A percentile compares a stretch with the other conserved stretches of the same genome.
These are phyloP conservation scores for Tephrocybe sp. DNA, from an alignment of 768 basidiomycete species.

Conservation along the genomic window DNA sequence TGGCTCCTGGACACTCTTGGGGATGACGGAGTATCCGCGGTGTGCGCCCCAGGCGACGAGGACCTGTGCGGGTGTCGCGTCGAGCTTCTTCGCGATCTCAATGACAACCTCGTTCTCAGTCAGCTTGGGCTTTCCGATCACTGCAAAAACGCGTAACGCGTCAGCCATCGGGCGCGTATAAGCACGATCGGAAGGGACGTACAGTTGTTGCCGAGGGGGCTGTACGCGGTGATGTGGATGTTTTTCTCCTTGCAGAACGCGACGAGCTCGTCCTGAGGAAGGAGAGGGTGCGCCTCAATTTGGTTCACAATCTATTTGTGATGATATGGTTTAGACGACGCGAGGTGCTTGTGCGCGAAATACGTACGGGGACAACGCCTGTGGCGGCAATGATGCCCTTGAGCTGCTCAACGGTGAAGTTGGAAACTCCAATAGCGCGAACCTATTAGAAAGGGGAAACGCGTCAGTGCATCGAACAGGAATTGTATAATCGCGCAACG, in stretches of 20 bases:
- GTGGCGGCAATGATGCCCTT: conserved; percentile 69
- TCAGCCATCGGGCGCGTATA: background rate
- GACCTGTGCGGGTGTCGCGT: conserved; percentile 76
- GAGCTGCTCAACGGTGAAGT: conserved; percentile 69
- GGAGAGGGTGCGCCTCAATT: conserved; percentile 79
- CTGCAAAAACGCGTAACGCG: conserved; percentile 31
- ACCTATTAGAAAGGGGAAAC: conserved; percentile 38
- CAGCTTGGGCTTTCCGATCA: conserved; percentile 60
- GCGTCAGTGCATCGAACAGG: background rate
- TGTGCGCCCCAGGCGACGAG: conserved; percentile 78
- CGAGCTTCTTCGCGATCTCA: conserved; percentile 61
- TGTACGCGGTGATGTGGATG: conserved; percentile 67
- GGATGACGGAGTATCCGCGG: conserved; percentile 81
- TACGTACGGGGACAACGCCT: conserved; percentile 66
- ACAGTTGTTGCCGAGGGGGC: conserved; percentile 83
- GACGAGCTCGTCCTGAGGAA: conserved; percentile 73
- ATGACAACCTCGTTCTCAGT: conserved; percentile 65
- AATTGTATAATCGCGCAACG: background rate
- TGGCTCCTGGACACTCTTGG: conserved; percentile 74
- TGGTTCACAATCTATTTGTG: conserved; percentile 61
- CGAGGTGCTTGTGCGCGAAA: background rate
- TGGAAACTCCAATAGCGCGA: conserved; percentile 76
- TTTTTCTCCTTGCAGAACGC: conserved; percentile 66
- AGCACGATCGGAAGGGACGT: conserved; percentile 19
- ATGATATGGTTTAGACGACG: too few species aligned